Evolutionary conservation across 768 basidiomycete species (phyloP), one percentile per base, ranked within the genome.

Genomic region (Boletus barrowsii): DNA sequence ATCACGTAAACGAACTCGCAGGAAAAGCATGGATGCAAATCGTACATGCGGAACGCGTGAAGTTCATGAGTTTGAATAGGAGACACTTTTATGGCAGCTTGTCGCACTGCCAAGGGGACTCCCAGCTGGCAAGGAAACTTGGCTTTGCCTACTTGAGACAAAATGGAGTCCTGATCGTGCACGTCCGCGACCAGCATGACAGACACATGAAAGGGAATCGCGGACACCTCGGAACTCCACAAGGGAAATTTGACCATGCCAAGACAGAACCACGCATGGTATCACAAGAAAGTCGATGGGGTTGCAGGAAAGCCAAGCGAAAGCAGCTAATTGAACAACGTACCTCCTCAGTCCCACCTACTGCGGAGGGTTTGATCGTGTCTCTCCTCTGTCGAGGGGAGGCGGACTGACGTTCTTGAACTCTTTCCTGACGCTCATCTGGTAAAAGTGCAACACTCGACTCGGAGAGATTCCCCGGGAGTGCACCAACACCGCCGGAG

Each of bases 401-500:
- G 33, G 35, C 15, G 1, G 37, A 5, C 13, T n/a, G 58, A 30
- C 24, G 36, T 24, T 54, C 55, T 22, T 53, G 49, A 3, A 15
- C 32, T 2, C 42, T 52, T 29, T 65, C 61, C 54, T 55, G 39
- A 17, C 76, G 70, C 49, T 82, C 80, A 13, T 81, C 76, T 4
- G 82, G 83, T 1, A 81, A 64, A 42, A 73, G 70, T 5, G 79
- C 77, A 10, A 83, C 78, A 5, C 72, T 75, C 10, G 71, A 63
- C 58, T 84, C 82, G 20, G 69, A 72, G 13, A 65, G 51, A 29
- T 66, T 67, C 13, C 81, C 82, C 0, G 81, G 80, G 14, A 83
- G 73, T 0, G 79, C 73, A 10, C 81, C 80, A 2, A 78, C 76
- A 15, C 81, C 83, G 7, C 64, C 69, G 0, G 57, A 58, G 40